Evolutionary conservation across 495 filamentous ascomycete genomes (phyloP).

Genomic region (Jackrogersella multiformis): DNA sequence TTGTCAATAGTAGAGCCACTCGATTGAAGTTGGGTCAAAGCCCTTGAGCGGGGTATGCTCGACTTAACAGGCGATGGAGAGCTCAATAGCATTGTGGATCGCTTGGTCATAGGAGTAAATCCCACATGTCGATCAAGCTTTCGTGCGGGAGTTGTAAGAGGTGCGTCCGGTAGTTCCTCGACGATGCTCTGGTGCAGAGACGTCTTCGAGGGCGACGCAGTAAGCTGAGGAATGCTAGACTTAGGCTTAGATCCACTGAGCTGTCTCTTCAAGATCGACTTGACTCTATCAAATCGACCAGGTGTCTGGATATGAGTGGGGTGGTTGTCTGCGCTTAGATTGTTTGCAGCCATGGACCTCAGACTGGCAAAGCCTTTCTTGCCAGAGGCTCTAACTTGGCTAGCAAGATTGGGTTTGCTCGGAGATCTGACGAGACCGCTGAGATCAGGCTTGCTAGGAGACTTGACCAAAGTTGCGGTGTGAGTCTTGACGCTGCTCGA

Average conservation of each 20-base stretch:
- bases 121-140: constrained; percentile 55
- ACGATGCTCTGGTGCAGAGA: constrained; percentile 53
- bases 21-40: constrained; percentile 42
- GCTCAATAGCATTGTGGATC: constrained; percentile 47
- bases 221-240: constrained; percentile 52
- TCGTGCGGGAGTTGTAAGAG: constrained; percentile 59
- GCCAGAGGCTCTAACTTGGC: constrained; percentile 35
- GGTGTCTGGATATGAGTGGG: constrained; percentile 49
- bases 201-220: constrained; percentile 51
- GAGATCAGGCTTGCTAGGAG: constrained; percentile 49
- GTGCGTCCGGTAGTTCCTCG: constrained; percentile 54
- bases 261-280: constrained; percentile 59
- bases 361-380: constrained; percentile 42
- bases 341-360: constrained; percentile 16
- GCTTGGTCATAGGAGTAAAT: constrained; percentile 59
- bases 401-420: constrained; percentile 43
- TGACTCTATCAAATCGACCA: constrained; percentile 59
- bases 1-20: constrained; percentile 23
- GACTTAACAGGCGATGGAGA: constrained; percentile 63
- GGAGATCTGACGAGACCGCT: constrained; percentile 50
- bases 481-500: constrained; percentile 66
- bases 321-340: constrained; percentile 13
- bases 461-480: constrained; percentile 44
- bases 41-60: constrained; percentile 52
- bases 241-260: constrained; percentile 48